These are phyloP conservation scores for Theileria sp. DNA, from an alignment of 169 alveolate genomes.

Conservation along the genomic window DNA sequence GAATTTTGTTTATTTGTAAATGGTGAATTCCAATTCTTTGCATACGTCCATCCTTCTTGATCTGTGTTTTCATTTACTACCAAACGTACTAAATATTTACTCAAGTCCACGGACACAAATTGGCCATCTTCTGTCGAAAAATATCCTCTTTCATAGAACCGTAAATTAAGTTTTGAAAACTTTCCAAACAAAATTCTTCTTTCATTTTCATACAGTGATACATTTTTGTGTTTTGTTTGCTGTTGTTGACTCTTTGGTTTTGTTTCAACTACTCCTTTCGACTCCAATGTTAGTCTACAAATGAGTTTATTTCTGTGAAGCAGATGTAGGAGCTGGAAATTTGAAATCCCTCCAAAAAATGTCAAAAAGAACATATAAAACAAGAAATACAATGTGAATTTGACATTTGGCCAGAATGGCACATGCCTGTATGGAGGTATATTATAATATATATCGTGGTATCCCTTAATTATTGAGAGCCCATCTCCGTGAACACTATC, in stretches of 20 bases:
- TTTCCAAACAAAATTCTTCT: slow-evolving; percentile 52
- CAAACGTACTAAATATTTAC: slow-evolving; percentile 12
- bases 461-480: slow-evolving; percentile 20
- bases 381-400: slow-evolving; percentile 38
- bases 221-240: not conserved
- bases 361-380: slow-evolving; percentile 36
- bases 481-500: slow-evolving; percentile 27
- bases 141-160: slow-evolving; percentile 46
- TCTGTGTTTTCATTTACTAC: slow-evolving; percentile 46
- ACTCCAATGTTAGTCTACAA: slow-evolving; percentile 40
- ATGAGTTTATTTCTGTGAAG: slow-evolving; percentile 47
- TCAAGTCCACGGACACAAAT: slow-evolving; percentile 13
- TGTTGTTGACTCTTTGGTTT: not conserved
- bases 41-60: slow-evolving; percentile 56
- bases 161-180: slow-evolving; percentile 31
- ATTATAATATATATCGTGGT: slow-evolving; percentile 45
- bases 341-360: slow-evolving; percentile 46
- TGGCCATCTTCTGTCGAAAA: slow-evolving; percentile 56
- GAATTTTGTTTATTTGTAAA: slow-evolving; percentile 33
- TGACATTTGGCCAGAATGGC: slow-evolving; percentile 44
- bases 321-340: slow-evolving; percentile 53
- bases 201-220: slow-evolving; percentile 53
- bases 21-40: slow-evolving; percentile 53
- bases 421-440: slow-evolving; percentile 60
- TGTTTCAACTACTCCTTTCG: slow-evolving; percentile 17